Evolutionary conservation across 306 rosid genomes (phyloP), one percentile per base, ranked within the genome.

Genomic region (Luffa acutangula): DNA sequence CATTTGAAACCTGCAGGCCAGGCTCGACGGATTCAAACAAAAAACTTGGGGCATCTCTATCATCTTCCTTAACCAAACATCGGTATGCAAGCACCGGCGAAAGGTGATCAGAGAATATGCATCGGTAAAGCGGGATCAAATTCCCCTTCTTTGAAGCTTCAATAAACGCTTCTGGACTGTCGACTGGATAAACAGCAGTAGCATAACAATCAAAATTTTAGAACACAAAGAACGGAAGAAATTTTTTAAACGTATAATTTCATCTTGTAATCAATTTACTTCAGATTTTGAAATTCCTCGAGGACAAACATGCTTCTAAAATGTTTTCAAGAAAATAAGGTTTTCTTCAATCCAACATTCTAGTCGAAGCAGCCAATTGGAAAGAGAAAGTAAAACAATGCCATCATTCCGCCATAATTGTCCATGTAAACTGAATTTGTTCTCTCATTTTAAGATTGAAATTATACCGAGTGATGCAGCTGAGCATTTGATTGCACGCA

Each of bases 11-110:
- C 25, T 79, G 82, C 62, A 72, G 59, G 7, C 99, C 99, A 2
- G 99, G 99, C 76, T 95, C 99, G 20, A 87, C 99, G 0, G 97
- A 88, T 73, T 95, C 99, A 51, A 80, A 95, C 12, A 95, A 91
- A 86, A 95, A 95, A 84, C 99, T 93, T 8, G 99, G 96, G 77
- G 99, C 97, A 83, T 95, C 97, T 54, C 99, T 88, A 34, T 95
- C 97, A 69, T 95, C 99, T 83, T 93, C 97, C 89, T 91, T 89
- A 3, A 95, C 99, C 87, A 95, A 85, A 81, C 99, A 95, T 15
- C 99, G 93, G 87, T 95, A 95, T 12, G 99, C 99, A 17, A 95
- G 92, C 37, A 93, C 97, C 1, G 99, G 99, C 46, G 97, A 91
- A 72, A 95, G 91, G 80, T 95, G 99, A 85, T 95, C 99, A 0